A percentile compares a stretch with the other conserved stretches of the same genome.
Evolutionary conservation across 225 moss, liverwort and hornwort genomes (phyloP).

Genomic region (Pleurozium schreberi): DNA sequence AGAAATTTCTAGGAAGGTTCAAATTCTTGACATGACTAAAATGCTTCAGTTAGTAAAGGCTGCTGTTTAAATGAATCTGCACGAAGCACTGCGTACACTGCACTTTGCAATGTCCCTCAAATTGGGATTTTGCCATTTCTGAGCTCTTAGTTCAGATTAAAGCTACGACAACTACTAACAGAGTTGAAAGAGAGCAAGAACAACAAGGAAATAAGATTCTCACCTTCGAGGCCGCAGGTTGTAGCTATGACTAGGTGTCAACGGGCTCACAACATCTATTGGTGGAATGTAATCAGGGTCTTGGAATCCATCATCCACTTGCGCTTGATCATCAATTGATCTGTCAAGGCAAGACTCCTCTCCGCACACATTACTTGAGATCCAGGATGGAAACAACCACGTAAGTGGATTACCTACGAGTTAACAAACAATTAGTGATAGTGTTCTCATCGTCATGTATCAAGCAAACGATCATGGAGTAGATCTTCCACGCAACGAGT

Average conservation of each 20-base stretch:
- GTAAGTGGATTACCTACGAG: slow-evolving; percentile 28
- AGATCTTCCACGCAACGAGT: not conserved
- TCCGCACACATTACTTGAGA: not conserved
- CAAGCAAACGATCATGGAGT: not conserved
- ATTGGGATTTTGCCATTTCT: not conserved
- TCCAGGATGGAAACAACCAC: slow-evolving; percentile 34
- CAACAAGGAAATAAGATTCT: not conserved
- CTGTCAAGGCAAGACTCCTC: not conserved
- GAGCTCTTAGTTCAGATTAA: not conserved
- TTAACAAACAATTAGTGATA: not conserved
- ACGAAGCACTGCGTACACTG: too few relatives aligned
- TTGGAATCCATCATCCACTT: slow-evolving; percentile 6
- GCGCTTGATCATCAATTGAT: not conserved
- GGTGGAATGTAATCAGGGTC: slow-evolving; percentile 32
- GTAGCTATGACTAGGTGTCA: slow-evolving; percentile 24
- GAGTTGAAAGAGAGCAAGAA: not conserved
- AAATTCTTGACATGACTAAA: not conserved
- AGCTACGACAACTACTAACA: not conserved
- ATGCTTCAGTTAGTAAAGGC: not conserved
- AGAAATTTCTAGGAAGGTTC: not conserved
- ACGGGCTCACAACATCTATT: slow-evolving; percentile 3
- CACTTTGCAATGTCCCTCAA: not conserved
- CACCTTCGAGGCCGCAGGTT: slow-evolving; percentile 39
- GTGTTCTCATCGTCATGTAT: not conserved
- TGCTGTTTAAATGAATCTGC: not conserved